Base-by-base conservation (phyloP, 306 rosid genomes). In the Leucaena leucocephala region DNA sequence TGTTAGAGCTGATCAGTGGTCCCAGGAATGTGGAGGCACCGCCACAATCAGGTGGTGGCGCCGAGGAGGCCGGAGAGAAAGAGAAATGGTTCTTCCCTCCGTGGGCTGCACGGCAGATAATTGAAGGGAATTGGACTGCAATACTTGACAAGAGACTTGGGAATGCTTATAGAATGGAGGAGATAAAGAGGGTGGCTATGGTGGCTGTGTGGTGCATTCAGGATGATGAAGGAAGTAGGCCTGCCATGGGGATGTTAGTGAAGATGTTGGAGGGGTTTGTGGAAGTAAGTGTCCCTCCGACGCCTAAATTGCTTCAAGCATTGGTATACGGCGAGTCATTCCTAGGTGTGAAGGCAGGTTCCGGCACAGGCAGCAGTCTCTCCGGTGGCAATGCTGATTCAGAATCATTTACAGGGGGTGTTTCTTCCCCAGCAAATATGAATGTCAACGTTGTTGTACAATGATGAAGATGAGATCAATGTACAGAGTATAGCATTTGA, bases 171-270 rank as follows among this genome's bases (percentile, higher is more conserved):
- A 81, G 85, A 79, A 70, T 71, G 68, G 90, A 86, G 52, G 89
- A 93, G 90, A 89, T 84, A 16, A 58, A 74, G 83, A 92, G 94
- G 59, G 86, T 85, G 58, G 94, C 85, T 2, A 54, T 87, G 72
- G 94, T 93, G 40, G 98, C 97, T 6, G 93, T 93, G 64, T 93
- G 98, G 98, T 93, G 98, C 89, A 91, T 93, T 80, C 98, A 93
- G 78, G 98, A 93, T 64, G 89, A 91, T 2, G 98, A 93, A 72
- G 84, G 78, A 76, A 64, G 63, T 54, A 87, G 98, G 83, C 98
- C 98, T 69, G 62, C 90, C 0, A 93, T 93, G 98, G 86, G 87
- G 46, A 84, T 75, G 89, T 94, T 91, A 68, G 93, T 93, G 88
- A 91, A 87, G 82, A 89, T 90, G 98, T 80, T 93, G 81, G 92